Evolutionary conservation across 495 filamentous ascomycete species (phyloP), one percentile per base, ranked within the genome.

Genomic region (Trichoderma reesei): DNA sequence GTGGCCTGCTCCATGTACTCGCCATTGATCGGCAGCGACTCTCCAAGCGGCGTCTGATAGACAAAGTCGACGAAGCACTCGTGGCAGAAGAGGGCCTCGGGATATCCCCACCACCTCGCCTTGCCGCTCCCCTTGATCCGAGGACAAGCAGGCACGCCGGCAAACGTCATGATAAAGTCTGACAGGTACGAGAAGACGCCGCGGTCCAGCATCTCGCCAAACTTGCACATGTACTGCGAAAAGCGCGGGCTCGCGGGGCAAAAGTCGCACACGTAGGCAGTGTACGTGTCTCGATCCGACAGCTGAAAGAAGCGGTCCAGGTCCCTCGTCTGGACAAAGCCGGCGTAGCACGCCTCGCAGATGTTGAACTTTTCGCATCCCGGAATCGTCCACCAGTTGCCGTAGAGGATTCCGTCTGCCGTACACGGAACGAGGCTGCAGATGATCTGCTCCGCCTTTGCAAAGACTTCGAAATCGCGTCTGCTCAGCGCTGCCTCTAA

Each of bases 1-100:
- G 37, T 42, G 3, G 44, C 46, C 13, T 64, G 54, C 0, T 59
- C 51, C 10, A 48, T 31, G 33, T 51, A 41, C 1, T 20, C 20
- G 26, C 33, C 37, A 48, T 65, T 51, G 56, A 34, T 18, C 39
- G 54, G 59, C 1, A 44, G 26, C 33, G 44, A 18, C 0, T 18
- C 11, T 3, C 63, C 68, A 10, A 66, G 64, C 4, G n/a, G 48
- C 44, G 68, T 68, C 59, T 37, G 59, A 3, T 61, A 51, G n/a
- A 64, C 63, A 4, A 67, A 63, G 14, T 63, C 61, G 44, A 66
- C 61, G 11, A 56, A 70, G 64, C 68, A 70, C 16, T 65, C 63
- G 14, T 66, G 51, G 62, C 68, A 70, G 56, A 68, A 64, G 0
- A 56, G 59, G 9, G 62, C 61, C 31, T 70, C 68, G 10, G 41